Base-by-base conservation (phyloP, 768 basidiomycete species). In the Pisolithus sp. region DNA sequence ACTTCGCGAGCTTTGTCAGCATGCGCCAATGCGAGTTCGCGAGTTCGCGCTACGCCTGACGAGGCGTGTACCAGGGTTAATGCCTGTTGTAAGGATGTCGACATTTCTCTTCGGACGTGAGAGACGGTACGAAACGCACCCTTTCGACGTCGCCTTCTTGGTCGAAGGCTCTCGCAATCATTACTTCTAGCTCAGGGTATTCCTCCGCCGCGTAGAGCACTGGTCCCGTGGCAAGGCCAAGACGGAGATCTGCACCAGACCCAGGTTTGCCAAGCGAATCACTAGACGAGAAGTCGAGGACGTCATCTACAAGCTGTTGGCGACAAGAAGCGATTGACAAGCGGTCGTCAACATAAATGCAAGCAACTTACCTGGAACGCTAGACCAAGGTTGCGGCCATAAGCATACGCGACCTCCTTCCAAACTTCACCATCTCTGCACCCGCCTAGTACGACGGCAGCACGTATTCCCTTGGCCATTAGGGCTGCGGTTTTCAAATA, bases 401-500 rank as follows among this genome's bases (percentile, higher is more conserved):
- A 96, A 6, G 83, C 85, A 71, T 95, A 96, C 13, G 93, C 93
- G 5, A 84, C 77, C 67, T 95, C 93, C 67, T 90, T 92, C 76
- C 89, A 85, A 9, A 83, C 62, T 59, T 93, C 89, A n/a, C 82
- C 83, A 60, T 85, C 81, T 47, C 63, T 71, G 57, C 76, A 85
- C 30, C 93, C 93, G 5, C 93, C 93, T 1, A 97, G 74, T n/a
- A 93, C 81, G 20, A 90, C 90, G 2, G 89, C 82, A 21, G 88
- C 86, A 20, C 93, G 77, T 5, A 87, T 83, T 17, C 81, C 82
- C 70, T 95, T 95, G 1, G 92, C 92, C 78, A 95, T 86, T 58
- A 96, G 68, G 65, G 86, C 89, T 12, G 93, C 93, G 12, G 90
- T 90, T 73, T 93, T 94, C 53, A 95, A 73, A 67, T 97, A 95